These are phyloP conservation scores for Backusella mclennaniae DNA, from an alignment of 192 early-diverging fungal species.

Conservation along the genomic window DNA sequence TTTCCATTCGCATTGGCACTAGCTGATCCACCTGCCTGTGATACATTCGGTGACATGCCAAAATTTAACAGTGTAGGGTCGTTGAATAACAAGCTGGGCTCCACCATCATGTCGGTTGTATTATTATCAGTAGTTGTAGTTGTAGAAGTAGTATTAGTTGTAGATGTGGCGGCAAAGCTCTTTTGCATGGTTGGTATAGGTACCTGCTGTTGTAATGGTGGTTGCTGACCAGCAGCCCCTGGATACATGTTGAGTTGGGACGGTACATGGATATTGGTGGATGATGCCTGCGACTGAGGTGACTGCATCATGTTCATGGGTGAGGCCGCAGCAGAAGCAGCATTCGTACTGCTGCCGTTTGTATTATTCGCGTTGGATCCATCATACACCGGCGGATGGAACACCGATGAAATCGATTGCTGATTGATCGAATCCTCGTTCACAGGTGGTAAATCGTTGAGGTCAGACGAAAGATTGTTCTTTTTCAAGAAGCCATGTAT, in stretches of 20 bases:
- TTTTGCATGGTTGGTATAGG: not conserved
- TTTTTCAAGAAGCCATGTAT: conserved; percentile 38
- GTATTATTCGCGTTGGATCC: conserved; percentile 1
- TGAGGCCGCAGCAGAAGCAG: not conserved
- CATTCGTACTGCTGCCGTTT: not conserved
- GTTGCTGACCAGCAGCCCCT: conserved; percentile 12
- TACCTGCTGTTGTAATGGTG: not conserved
- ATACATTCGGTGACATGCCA: not conserved
- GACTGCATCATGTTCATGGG: conserved; percentile 9
- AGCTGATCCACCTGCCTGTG: not conserved
- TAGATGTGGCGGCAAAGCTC: not conserved
- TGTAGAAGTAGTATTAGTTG: conserved; percentile 3
- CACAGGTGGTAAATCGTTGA: conserved; percentile 26
- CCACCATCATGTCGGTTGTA: conserved; percentile 19
- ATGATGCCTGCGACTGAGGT: conserved; percentile 7
- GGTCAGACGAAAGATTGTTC: conserved; percentile 25
- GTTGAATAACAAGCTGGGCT: conserved; percentile 25
- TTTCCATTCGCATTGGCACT: not conserved
- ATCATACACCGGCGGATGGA: conserved; percentile 35
- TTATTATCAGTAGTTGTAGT: conserved; percentile 1
- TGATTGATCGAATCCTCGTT: conserved; percentile 38
- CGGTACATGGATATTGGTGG: not conserved
- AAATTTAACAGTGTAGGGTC: conserved; percentile 17
- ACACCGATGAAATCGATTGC: conserved; percentile 33
- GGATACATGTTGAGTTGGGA: conserved; percentile 9